Base-by-base conservation (phyloP, 441 rosid genomes). In the Pelargonium cotyledonis region DNA sequence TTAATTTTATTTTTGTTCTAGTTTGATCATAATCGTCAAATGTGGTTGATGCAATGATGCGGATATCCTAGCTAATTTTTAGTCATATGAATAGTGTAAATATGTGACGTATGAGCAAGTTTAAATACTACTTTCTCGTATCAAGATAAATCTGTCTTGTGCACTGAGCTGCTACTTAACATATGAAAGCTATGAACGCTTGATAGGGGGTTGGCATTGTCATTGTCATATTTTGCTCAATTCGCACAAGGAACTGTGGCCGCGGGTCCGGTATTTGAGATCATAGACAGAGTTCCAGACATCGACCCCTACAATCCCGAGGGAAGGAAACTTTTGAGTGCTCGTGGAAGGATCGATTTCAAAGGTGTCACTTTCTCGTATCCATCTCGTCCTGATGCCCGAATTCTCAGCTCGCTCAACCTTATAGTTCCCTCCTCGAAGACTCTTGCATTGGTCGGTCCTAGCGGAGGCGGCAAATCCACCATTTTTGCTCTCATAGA, bases 391-490 rank as follows among this genome's bases (percentile, higher is more conserved):
- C 91, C 86, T 1, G 87, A 88, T 16, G 65, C 81, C 62, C 51
- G 40, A 16, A 79, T 88, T 69, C 91, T 86, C 46, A 78, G 47
- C 68, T 82, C 86, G 66, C 78, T 88, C 69, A 79, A 72, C 78
- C 78, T 85, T 60, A 84, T 85, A 12, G 77, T 88, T 73, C 87
- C 81, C 65, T 77, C 85, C 44, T 75, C 81, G 15, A 85, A 85
- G 69, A 84, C 86, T 65, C 68, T 79, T 68, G 89, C 91, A 19
- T 66, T 88, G 67, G 91, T 84, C 69, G 94, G 94, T 69, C 75
- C 70, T 55, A 88, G 88, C 74, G 94, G 91, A 51, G 91, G 91
- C 14, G 94, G 94, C 72, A 86, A 88, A 65, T 88, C 94, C 55
- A 86, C 94, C 60, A 78, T 88, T 72, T 88, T 88, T 53, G 91